Percentiles rank a stretch among this genome's conserved stretches.
phyloP scores from a whole-genome alignment of 768 basidiomycete genomes.

The Lentinula aciculospora region DNA sequence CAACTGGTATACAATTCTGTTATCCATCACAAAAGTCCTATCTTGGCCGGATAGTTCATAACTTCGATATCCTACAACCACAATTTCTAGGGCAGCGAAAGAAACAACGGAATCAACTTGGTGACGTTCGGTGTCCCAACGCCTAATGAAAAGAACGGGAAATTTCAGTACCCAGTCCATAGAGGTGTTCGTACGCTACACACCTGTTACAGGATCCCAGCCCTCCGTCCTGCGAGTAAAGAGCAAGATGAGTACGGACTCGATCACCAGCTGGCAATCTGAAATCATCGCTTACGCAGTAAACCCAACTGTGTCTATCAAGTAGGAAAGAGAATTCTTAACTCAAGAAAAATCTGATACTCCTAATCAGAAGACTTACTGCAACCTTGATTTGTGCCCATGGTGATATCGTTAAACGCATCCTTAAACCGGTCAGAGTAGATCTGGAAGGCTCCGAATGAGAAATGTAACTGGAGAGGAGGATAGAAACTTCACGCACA shows the following conservation, averaged over 20 bases:
- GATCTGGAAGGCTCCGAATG: conserved; percentile 19
- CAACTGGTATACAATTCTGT: too few relatives aligned
- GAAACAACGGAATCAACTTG: conserved; percentile 25
- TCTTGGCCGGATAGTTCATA: background rate
- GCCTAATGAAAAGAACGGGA: conserved; percentile 14
- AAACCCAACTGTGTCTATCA: conserved; percentile 19
- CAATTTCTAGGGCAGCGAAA: conserved; percentile 21
- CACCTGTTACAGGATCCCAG: conserved; percentile 38
- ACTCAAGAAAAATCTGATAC: background rate
- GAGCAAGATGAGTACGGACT: background rate
- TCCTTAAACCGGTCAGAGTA: conserved; percentile 26
- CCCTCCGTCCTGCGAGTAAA: conserved; percentile 23
- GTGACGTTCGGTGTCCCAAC: conserved; percentile 31
- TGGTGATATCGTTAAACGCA: conserved; percentile 36
- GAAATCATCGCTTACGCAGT: background rate
- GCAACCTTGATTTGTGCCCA: conserved; percentile 35
- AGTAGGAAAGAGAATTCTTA: background rate
- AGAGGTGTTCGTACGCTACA: background rate
- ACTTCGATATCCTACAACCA: too few relatives aligned
- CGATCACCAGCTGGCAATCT: conserved; percentile 17
- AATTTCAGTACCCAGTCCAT: background rate
- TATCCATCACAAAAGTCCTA: background rate
- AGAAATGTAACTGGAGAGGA: background rate
- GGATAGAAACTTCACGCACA: conserved; percentile 17
- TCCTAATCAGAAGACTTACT: conserved; percentile 19